phyloP scores from a whole-genome alignment of 2,329 filamentous ascomycete genomes.

The Thielaviopsis populi region DNA sequence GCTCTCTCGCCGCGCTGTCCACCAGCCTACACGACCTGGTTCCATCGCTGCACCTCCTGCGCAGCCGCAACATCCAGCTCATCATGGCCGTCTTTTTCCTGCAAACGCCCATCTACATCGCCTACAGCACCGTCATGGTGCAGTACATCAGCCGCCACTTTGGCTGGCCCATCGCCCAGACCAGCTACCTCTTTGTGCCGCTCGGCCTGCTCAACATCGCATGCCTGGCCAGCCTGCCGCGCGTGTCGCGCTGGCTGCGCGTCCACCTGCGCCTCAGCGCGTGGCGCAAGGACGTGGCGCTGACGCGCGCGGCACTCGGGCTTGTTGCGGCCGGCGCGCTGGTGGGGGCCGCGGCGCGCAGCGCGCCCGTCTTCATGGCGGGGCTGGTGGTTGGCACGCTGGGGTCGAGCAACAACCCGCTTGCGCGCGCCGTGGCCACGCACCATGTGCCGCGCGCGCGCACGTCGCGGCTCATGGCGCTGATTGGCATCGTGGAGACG shows the following conservation, averaged over 20 bases:
- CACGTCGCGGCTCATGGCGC: slow-evolving; percentile 29
- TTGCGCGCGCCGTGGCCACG: slow-evolving; percentile 28
- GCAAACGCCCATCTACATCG: slow-evolving; percentile 25
- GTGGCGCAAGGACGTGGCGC: slow-evolving; percentile 27
- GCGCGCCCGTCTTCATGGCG: slow-evolving; percentile 25
- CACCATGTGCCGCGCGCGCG: slow-evolving; percentile 26
- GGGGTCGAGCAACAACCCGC: slow-evolving; percentile 27
- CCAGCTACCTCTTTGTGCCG: slow-evolving; percentile 29
- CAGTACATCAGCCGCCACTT: slow-evolving; percentile 33
- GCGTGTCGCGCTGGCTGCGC: slow-evolving; percentile 23
- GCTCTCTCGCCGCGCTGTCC: background rate
- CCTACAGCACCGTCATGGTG: slow-evolving; percentile 25
- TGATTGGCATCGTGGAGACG: slow-evolving; percentile 29
- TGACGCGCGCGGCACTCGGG: slow-evolving; percentile 24
- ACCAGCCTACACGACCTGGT: slow-evolving; percentile 23
- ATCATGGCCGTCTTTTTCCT: slow-evolving; percentile 28
- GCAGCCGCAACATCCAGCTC: slow-evolving; percentile 25
- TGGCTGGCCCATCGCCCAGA: slow-evolving; percentile 29
- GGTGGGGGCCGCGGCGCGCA: slow-evolving; percentile 25
- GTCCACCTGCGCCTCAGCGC: slow-evolving; percentile 24
- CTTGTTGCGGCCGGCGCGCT: slow-evolving; percentile 24
- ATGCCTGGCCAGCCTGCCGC: slow-evolving; percentile 26
- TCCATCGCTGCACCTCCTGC: slow-evolving; percentile 25
- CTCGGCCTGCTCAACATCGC: slow-evolving; percentile 27
- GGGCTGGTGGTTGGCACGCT: slow-evolving; percentile 27